A percentile compares a stretch with the other conserved stretches of the same genome.
Evolutionary conservation across 805 yeast genomes (phyloP).

Genomic region (Cyberlindnera japonica): DNA sequence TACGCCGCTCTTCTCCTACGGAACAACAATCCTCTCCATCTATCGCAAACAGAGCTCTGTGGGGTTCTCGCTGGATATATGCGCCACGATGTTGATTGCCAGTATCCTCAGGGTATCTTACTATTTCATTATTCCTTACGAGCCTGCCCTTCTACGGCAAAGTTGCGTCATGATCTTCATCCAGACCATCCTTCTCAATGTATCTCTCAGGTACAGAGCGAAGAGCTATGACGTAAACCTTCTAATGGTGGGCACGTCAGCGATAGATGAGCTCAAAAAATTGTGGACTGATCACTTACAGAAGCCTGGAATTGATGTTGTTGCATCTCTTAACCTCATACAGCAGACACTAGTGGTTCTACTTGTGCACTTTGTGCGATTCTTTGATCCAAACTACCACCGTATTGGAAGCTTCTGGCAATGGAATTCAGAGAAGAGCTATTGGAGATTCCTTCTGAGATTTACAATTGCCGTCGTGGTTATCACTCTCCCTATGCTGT

Average conservation of each 20-base stretch:
- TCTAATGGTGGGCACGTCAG: conserved; percentile 27
- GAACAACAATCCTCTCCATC: conserved; percentile 73
- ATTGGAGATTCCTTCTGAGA: conserved; percentile 58
- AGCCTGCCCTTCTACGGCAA: conserved; percentile 72
- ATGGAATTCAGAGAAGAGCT: conserved; percentile 59
- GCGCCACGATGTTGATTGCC: conserved; percentile 85
- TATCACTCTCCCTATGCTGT: conserved; percentile 38
- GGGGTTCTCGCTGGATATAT: conserved; percentile 89
- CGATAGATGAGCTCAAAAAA: conserved; percentile 2
- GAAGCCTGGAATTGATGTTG: conserved; percentile 7
- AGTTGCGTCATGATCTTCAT: conserved; percentile 81
- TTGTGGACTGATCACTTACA: conserved; percentile 5
- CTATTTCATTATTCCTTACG: conserved; percentile 78
- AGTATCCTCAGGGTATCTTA: conserved; percentile 70
- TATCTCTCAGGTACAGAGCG: conserved; percentile 58
- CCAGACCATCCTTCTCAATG: conserved; percentile 60
- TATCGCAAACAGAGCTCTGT: conserved; percentile 57
- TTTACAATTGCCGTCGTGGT: conserved; percentile 16
- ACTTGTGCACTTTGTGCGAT: conserved; percentile 42
- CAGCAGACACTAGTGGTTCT: conserved; percentile 18
- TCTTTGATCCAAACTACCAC: conserved; percentile 66
- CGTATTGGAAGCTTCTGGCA: conserved; percentile 80
- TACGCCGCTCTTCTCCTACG: conserved; percentile 85
- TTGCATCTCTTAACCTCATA: conserved; percentile 7
- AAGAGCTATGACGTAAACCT: conserved; percentile 37